Base-by-base conservation (phyloP, 805 yeast genomes). In the Metschnikowia sp. region DNA sequence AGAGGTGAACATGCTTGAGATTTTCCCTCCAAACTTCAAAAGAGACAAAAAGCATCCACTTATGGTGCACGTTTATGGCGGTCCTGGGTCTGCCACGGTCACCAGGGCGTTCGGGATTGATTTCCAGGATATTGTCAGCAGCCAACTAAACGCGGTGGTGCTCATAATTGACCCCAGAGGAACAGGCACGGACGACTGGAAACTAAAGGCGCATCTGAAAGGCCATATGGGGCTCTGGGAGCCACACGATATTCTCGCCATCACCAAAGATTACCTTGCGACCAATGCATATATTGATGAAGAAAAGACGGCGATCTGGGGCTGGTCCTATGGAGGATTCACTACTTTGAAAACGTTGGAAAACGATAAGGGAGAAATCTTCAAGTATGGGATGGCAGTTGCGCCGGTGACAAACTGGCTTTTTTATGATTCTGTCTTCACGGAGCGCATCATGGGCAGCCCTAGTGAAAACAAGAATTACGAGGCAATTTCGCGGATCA, bases 301-400 rank as follows among this genome's bases (percentile, higher is more conserved):
- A 3, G 69, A 74, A 1, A 70, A 70, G 47, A 79, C 84, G 4
- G 88, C 89, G 0, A 75, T 86, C 34, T 87, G 94, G 91, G 96
- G 96, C 12, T 87, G 94, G 91, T 84, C 91, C 0, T 87, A 86
- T 63, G 96, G 96, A 46, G 96, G 92, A 0, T 87, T 83, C 59
- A 73, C 84, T 8, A 83, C 92, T 0, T 65, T 87, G 44, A 87
- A 87, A 61, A 84, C 91, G 0, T 61, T 86, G 32, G 95, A 87
- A 62, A 73, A 69, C 40, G 95, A 87, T 59, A 58, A 63, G 11
- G 83, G 87, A 6, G 64, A 77, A 8, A 74, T 76, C 0, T 86
- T 87, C 70, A 82, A 82, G 50, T 87, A 77, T 59, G 94, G 92
- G 8, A 80, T 85, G 74, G 82, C 91, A 0, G 90, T 87, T 36